A percentile compares a stretch with the other conserved stretches of the same genome.
phyloP scores from a whole-genome alignment of 768 basidiomycete species.

The Auriscalpium orientale region DNA sequence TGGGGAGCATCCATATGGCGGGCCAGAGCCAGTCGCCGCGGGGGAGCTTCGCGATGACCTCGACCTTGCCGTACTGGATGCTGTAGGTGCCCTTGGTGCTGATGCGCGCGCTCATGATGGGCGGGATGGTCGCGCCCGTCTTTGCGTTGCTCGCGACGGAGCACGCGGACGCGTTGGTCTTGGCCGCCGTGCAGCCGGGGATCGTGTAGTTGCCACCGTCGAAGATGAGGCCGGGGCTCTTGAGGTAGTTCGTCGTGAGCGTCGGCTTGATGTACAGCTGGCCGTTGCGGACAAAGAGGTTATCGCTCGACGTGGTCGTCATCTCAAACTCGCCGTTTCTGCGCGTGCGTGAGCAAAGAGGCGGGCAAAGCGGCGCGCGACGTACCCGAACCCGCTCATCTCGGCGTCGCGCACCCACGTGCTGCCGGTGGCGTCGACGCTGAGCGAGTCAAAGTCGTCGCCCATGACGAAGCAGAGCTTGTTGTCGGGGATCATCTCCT shows the following conservation, averaged over 20 bases:
- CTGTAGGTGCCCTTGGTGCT: slow-evolving; percentile 39
- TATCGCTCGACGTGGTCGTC: slow-evolving; percentile 34
- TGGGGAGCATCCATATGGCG: slow-evolving; percentile 40
- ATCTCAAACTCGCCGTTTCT: slow-evolving; percentile 49
- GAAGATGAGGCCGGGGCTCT: slow-evolving; percentile 27
- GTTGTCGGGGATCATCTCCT: slow-evolving; percentile 27
- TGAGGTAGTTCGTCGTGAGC: slow-evolving; percentile 44
- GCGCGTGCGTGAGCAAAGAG: not conserved
- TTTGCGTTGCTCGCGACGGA: slow-evolving; percentile 33
- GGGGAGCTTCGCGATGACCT: slow-evolving; percentile 43
- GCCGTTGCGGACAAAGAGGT: slow-evolving; percentile 40
- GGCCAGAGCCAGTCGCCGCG: slow-evolving; percentile 38
- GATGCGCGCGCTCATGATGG: slow-evolving; percentile 47
- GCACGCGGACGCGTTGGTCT: slow-evolving; percentile 35
- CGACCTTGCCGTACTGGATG: slow-evolving; percentile 51
- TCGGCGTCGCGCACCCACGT: slow-evolving; percentile 44
- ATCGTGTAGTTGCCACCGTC: slow-evolving; percentile 32
- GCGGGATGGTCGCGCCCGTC: slow-evolving; percentile 36
- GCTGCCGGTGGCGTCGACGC: slow-evolving; percentile 23
- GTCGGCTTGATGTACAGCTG: slow-evolving; percentile 54
- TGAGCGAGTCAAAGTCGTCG: slow-evolving; percentile 43
- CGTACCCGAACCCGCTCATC: slow-evolving; percentile 44
- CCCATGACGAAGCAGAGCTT: slow-evolving; percentile 39
- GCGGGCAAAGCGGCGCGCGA: slow-evolving; percentile 1
- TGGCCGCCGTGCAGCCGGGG: slow-evolving; percentile 28